These are phyloP conservation scores for Cryptococcus depauperatus DNA, from an alignment of 1,284 basidiomycete species.

Conservation along the genomic window DNA sequence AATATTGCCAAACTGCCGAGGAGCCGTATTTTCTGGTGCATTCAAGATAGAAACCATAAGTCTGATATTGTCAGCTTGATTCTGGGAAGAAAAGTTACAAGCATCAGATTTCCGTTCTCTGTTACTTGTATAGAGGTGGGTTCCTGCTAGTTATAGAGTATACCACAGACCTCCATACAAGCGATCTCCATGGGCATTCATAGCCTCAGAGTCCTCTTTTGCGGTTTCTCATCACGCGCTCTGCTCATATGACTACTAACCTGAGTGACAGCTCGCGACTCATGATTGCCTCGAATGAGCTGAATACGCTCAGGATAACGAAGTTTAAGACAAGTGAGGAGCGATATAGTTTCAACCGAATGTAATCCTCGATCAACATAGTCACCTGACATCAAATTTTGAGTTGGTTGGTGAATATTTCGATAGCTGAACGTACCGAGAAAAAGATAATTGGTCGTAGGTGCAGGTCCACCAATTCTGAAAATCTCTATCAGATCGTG, in stretches of 20 bases:
- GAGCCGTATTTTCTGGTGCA: conserved; percentile 96
- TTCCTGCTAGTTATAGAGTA: conserved; percentile 22
- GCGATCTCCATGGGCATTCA: conserved; percentile 19
- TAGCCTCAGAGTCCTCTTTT: conserved; percentile 42
- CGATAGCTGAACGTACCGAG: conserved; percentile 55
- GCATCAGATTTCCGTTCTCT: conserved; percentile 46
- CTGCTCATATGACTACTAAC: conserved; percentile 47
- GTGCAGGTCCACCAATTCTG: conserved; percentile 92
- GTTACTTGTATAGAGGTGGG: conserved; percentile 13
- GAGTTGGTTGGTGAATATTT: background rate
- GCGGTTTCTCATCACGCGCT: conserved; percentile 29
- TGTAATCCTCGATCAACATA: conserved; percentile 97
- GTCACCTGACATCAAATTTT: conserved; percentile 58
- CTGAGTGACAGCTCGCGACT: conserved; percentile 95
- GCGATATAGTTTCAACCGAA: conserved; percentile 96
- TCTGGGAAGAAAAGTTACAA: background rate
- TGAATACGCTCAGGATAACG: conserved; percentile 96
- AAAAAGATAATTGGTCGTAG: conserved; percentile 95
- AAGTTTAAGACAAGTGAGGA: conserved; percentile 92
- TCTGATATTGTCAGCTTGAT: conserved; percentile 51
- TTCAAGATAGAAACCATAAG: conserved; percentile 98
- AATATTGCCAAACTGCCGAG: conserved; percentile 96
- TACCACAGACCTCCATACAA: conserved; percentile 20
- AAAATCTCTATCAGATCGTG: conserved; percentile 99
- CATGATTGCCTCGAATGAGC: conserved; percentile 95